phyloP scores from a whole-genome alignment of 2,329 filamentous ascomycete species.

The Fusarium stilboides region DNA sequence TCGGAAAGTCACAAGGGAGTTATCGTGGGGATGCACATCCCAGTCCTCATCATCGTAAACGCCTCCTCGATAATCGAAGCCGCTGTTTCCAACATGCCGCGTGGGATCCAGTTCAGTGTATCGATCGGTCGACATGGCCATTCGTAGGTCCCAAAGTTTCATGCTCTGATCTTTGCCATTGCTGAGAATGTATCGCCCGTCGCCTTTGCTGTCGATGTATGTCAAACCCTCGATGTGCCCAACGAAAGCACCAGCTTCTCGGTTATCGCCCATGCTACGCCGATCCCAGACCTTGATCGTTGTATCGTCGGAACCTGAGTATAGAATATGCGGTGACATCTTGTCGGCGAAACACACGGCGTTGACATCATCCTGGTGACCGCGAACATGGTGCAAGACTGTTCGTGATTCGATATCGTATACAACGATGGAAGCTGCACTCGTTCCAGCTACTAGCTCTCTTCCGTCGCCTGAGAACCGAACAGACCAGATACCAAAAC shows the following conservation, averaged over 20 bases:
- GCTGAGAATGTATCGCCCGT: slow-evolving; percentile 86
- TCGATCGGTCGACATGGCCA: slow-evolving; percentile 82
- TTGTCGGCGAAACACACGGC: slow-evolving; percentile 96
- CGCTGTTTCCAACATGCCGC: slow-evolving; percentile 66
- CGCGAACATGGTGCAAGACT: slow-evolving; percentile 80
- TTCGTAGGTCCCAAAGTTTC: slow-evolving; percentile 96
- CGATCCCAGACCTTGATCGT: slow-evolving; percentile 98
- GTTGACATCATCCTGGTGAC: slow-evolving; percentile 92
- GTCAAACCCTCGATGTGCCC: slow-evolving; percentile 78
- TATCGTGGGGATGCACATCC: slow-evolving; percentile 80
- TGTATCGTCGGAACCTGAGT: slow-evolving; percentile 94
- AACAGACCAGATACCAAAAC: slow-evolving; percentile 86
- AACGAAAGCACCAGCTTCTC: slow-evolving; percentile 77
- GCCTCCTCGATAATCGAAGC: slow-evolving; percentile 83
- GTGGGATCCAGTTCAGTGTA: slow-evolving; percentile 71
- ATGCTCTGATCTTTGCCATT: slow-evolving; percentile 98
- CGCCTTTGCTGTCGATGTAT: slow-evolving; percentile 79
- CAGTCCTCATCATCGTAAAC: slow-evolving; percentile 76
- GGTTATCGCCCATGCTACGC: slow-evolving; percentile 88
- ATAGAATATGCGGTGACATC: slow-evolving; percentile 90
- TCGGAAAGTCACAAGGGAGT: slow-evolving; percentile 92
- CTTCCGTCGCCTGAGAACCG: slow-evolving; percentile 93
- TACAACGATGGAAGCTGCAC: slow-evolving; percentile 83
- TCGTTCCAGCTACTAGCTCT: slow-evolving; percentile 92
- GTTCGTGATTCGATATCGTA: slow-evolving; percentile 90